These are phyloP conservation scores for Cenchrus americanus DNA, from an alignment of 176 grass and related monocot species.

Conservation along the genomic window DNA sequence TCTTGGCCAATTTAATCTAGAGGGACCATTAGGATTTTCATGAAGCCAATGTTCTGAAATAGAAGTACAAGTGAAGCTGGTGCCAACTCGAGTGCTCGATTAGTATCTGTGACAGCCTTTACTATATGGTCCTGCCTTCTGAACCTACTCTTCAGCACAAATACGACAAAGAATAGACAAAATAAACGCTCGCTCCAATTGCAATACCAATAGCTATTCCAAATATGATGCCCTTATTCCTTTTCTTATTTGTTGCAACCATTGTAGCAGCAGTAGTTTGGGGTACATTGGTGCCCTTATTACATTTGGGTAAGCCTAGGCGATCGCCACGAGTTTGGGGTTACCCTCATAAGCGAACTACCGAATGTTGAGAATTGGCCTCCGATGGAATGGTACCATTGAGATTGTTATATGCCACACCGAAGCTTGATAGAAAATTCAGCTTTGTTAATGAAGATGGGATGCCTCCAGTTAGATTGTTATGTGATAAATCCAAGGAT, in stretches of 20 bases:
- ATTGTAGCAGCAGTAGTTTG: constrained; percentile 35
- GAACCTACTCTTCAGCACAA: constrained; percentile 52
- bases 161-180: constrained; percentile 59
- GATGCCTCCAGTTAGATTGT: constrained; percentile 84
- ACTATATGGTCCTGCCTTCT: constrained; percentile 58
- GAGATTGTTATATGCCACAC: constrained; percentile 92
- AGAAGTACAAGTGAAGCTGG: constrained; percentile 82
- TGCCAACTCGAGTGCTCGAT: constrained; percentile 58
- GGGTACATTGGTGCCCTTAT: background rate
- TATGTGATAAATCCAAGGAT: constrained; percentile 84
- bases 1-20: constrained; percentile 71
- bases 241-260: constrained; percentile 39
- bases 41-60: constrained; percentile 96
- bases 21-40: constrained; percentile 76
- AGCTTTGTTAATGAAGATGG: constrained; percentile 78
- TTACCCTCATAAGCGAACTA: constrained; percentile 85
- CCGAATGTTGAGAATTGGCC: constrained; percentile 92
- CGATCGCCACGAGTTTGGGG: constrained; percentile 61
- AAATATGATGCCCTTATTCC: constrained; percentile 67
- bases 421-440: constrained; percentile 94
- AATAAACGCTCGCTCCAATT: constrained; percentile 67
- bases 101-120: constrained; percentile 65
- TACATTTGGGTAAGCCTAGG: constrained; percentile 38
- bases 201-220: constrained; percentile 70
- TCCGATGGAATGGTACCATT: constrained; percentile 67